A percentile compares a stretch with the other conserved stretches of the same genome.
phyloP scores from a whole-genome alignment of 768 basidiomycete species.

The Fomitopsis serialis region DNA sequence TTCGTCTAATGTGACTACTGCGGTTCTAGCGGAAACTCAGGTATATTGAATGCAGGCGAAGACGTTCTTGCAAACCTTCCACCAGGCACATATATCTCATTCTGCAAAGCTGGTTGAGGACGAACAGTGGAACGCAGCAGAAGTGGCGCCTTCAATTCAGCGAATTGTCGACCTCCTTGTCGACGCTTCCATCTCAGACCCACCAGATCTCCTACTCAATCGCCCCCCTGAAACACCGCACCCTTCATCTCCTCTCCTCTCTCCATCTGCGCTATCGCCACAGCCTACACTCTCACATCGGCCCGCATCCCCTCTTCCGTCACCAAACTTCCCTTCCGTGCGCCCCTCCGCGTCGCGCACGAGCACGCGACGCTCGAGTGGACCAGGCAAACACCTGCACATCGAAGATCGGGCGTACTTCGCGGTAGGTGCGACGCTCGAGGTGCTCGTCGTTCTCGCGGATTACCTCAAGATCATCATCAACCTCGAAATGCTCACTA shows the following conservation, averaged over 20 bases:
- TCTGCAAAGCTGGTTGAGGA: conserved; percentile 93
- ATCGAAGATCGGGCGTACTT: conserved; percentile 87
- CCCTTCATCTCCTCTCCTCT: conserved; percentile 19
- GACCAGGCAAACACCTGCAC: conserved; percentile 50
- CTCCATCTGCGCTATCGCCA: conserved; percentile 14
- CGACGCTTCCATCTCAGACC: conserved; percentile 78
- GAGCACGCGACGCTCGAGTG: conserved; percentile 10
- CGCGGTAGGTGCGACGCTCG: conserved; percentile 79
- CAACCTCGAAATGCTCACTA: conserved; percentile 84
- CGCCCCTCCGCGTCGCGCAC: conserved; percentile 10
- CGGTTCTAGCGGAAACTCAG: not conserved
- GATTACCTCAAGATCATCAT: conserved; percentile 89
- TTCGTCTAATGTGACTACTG: conserved; percentile 22
- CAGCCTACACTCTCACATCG: conserved; percentile 11
- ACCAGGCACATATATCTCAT: conserved; percentile 69
- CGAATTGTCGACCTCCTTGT: conserved; percentile 68
- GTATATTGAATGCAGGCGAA: conserved; percentile 55
- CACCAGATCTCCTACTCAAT: conserved; percentile 55
- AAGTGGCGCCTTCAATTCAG: conserved; percentile 66
- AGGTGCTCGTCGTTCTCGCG: conserved; percentile 62
- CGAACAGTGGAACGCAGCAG: conserved; percentile 86
- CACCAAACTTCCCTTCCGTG: conserved; percentile 15
- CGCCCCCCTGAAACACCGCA: conserved; percentile 16
- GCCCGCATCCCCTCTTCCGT: conserved; percentile 24
- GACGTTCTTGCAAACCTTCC: conserved; percentile 80